Conservation (phyloP, 2,329 filamentous ascomycete species). For the Tolypocladium paradoxum region DNA sequence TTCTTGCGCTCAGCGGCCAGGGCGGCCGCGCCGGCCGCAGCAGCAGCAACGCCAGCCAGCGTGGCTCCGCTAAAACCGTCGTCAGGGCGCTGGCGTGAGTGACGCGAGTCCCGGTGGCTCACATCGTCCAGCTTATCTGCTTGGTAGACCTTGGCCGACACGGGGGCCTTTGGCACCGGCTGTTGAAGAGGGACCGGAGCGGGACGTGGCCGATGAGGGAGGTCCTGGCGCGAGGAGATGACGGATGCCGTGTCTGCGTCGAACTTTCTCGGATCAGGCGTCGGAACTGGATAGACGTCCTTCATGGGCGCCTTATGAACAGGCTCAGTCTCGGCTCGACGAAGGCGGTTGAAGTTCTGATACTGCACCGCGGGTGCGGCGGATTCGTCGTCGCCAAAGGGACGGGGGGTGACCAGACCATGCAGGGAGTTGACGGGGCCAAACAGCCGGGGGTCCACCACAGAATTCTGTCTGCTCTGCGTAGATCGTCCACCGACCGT, state of each 20-base stretch:
- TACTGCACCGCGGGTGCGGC: slow-evolving; percentile 15
- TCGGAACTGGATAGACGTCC: slow-evolving; percentile 55
- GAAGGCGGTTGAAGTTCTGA: slow-evolving; percentile 9
- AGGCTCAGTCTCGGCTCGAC: slow-evolving; percentile 12
- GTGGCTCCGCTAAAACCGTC: slow-evolving; percentile 32
- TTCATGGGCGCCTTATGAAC: slow-evolving; percentile 34
- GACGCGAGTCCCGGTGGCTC: slow-evolving; percentile 20
- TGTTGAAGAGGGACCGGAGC: slow-evolving; percentile 67
- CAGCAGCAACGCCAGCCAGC: slow-evolving; percentile 37
- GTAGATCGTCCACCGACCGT: slow-evolving; percentile 4
- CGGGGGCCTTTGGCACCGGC: slow-evolving; percentile 66
- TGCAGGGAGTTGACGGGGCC: slow-evolving; percentile 51
- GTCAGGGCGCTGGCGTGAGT: slow-evolving; percentile 20
- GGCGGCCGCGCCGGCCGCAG: slow-evolving; percentile 33
- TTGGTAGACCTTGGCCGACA: slow-evolving; percentile 59
- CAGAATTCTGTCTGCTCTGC: slow-evolving; percentile 30
- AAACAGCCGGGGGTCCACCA: slow-evolving; percentile 48
- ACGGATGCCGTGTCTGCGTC: slow-evolving; percentile 44
- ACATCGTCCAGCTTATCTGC: slow-evolving; percentile 29
- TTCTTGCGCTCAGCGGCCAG: slow-evolving; percentile 15
- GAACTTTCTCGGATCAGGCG: slow-evolving; percentile 52
- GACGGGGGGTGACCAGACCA: slow-evolving; percentile 43
- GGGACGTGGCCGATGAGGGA: slow-evolving; percentile 35
- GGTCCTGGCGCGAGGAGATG: slow-evolving; percentile 29
- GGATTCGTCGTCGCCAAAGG: slow-evolving; percentile 31